Base-by-base conservation (phyloP, 2,329 filamentous ascomycete genomes). In the Thelonectria olida region DNA sequence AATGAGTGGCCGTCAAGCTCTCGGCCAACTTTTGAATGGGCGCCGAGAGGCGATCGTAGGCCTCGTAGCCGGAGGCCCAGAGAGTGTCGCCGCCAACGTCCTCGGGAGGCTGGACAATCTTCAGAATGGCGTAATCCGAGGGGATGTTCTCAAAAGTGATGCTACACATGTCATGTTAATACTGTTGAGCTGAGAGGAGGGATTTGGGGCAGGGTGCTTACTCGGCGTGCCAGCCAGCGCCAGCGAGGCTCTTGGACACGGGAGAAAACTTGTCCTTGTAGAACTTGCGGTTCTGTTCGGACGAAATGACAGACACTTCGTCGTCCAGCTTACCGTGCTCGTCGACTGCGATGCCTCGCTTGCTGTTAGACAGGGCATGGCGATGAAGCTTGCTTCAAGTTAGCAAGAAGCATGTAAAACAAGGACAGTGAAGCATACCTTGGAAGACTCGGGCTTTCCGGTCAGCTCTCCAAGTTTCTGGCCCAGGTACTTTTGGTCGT, bases 171-270 rank as follows among this genome's bases (percentile, higher is more conserved):
- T n/a, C n/a, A n/a, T n/a, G n/a, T n/a, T n/a, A n/a, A n/a, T n/a
- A n/a, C n/a, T n/a, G n/a, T n/a, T n/a, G n/a, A n/a, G n/a, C n/a
- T n/a, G n/a, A n/a, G n/a, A n/a, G n/a, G n/a, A n/a, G n/a, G n/a
- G n/a, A n/a, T n/a, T n/a, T n/a, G n/a, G 13, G 10, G 1, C 5
- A 25, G 7, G 34, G 20, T 4, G 27, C 61, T 38, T 39, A 65
- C 60, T 65, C 63, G 3, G 62, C 54, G n/a, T 63, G 62, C 60
- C 62, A 65, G 2, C 54, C 62, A 9, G 50, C 42, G 7, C 62
- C 52, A 9, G 59, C 59, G 1, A 64, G 59, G 13, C 52, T 62
- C 44, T 54, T 63, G 15, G 55, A 58, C 25, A 59, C 38, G 5
- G 55, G 25, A 6, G 54, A 62, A 17, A 58, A 58, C 19, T 50